Conservation (phyloP, 164 flowering plant genomes). For the Liquidambar formosana region DNA sequence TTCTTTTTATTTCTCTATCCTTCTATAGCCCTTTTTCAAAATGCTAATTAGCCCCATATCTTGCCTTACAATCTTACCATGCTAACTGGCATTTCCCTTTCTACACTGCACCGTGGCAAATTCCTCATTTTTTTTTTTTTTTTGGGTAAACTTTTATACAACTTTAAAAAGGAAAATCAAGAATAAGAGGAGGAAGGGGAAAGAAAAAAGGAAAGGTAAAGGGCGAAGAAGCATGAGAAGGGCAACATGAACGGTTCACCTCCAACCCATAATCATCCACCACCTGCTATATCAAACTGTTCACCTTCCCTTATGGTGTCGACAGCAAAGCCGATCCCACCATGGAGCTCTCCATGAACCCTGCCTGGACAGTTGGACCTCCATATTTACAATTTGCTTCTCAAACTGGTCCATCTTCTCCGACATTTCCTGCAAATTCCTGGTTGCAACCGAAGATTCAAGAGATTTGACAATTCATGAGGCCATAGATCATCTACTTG, state of each 20-base stretch:
- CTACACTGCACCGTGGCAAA: no score
- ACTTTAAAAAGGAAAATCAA: no score
- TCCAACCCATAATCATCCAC: conserved; percentile 74
- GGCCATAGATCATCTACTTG: conserved; percentile 65
- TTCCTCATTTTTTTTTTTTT: no score
- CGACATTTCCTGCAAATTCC: conserved; percentile 73
- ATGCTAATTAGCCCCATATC: no score
- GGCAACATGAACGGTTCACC: conserved; percentile 70
- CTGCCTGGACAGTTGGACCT: conserved; percentile 78
- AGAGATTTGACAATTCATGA: conserved; percentile 68
- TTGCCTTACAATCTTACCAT: no score
- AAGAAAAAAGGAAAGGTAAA: no score
- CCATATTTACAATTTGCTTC: conserved; percentile 78
- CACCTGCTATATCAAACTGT: conserved; percentile 74
- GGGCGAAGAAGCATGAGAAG: no score
- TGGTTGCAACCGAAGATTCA: conserved; percentile 53
- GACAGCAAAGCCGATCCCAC: conserved; percentile 71
- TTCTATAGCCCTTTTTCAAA: no score
- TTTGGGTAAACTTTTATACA: no score
- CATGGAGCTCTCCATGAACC: conserved; percentile 78
- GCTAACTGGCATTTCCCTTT: no score
- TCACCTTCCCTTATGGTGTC: conserved; percentile 70
- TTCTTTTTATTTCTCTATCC: no score
- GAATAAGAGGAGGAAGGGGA: no score
- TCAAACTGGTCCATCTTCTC: conserved; percentile 76